Percentiles rank a stretch among this genome's conserved stretches.
These are phyloP conservation scores for Leucoagaricus sp. DNA, from an alignment of 1,284 basidiomycete genomes.

Conservation along the genomic window DNA sequence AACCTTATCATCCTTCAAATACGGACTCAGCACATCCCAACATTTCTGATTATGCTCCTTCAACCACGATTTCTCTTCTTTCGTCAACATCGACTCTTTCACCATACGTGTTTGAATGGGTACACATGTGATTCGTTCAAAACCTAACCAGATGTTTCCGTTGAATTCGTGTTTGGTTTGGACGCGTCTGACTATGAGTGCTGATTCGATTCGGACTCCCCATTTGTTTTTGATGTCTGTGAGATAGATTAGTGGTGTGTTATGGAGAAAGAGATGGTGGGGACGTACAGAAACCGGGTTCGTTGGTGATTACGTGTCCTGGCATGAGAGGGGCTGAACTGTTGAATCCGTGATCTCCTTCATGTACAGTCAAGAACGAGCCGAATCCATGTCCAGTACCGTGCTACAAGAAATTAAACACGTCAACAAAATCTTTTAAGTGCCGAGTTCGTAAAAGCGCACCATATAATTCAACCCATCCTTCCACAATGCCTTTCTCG, in stretches of 20 bases:
- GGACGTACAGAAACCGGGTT: conserved; percentile 80
- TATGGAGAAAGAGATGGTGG: conserved; percentile 9
- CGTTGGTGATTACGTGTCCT: conserved; percentile 90
- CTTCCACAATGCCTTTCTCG: conserved; percentile 84
- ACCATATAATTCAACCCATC: conserved; percentile 86
- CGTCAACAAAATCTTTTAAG: conserved; percentile 18
- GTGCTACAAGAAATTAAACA: conserved; percentile 65
- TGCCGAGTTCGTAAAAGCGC: conserved; percentile 25
- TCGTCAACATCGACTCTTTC: conserved; percentile 80
- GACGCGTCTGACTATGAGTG: conserved; percentile 69
- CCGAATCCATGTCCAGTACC: conserved; percentile 86
- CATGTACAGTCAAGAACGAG: conserved; percentile 79
- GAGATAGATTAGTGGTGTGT: too few species aligned
- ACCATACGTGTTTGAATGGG: conserved; percentile 95
- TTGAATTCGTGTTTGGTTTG: conserved; percentile 77
- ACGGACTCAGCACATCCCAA: conserved; percentile 68
- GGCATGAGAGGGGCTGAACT: conserved; percentile 66
- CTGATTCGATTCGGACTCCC: conserved; percentile 91
- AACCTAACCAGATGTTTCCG: conserved; percentile 78
- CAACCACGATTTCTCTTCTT: conserved; percentile 88
- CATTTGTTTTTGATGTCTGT: conserved; percentile 81
- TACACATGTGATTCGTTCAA: conserved; percentile 88
- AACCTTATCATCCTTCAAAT: conserved; percentile 71
- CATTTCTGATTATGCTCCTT: conserved; percentile 87
- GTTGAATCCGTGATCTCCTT: conserved; percentile 74